Evolutionary conservation across 1,284 basidiomycete genomes (phyloP).

Genomic region (Malassezia pachydermatis): DNA sequence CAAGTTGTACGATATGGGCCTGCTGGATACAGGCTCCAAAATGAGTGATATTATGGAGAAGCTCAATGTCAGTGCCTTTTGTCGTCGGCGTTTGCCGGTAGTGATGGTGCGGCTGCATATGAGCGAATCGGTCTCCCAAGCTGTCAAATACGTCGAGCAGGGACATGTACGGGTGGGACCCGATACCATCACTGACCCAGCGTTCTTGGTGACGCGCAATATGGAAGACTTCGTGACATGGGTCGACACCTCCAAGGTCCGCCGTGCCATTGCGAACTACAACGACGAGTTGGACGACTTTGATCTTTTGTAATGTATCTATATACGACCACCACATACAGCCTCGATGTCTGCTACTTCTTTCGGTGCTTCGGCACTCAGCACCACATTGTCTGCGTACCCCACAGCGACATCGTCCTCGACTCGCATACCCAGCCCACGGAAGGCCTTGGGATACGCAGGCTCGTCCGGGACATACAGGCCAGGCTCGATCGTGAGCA

Average conservation of each 20-base stretch:
- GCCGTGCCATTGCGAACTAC: slow-evolving; percentile 88
- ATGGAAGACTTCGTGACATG: slow-evolving; percentile 99
- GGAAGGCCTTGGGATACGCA: slow-evolving; percentile 33
- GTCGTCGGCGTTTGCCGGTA: slow-evolving; percentile 78
- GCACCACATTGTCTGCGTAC: slow-evolving; percentile 25
- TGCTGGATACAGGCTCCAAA: slow-evolving; percentile 58
- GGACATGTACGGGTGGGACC: slow-evolving; percentile 95
- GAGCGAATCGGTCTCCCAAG: slow-evolving; percentile 92
- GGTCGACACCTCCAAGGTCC: slow-evolving; percentile 95
- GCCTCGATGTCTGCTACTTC: slow-evolving; percentile 45
- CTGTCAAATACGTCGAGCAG: slow-evolving; percentile 93
- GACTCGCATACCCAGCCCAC: slow-evolving; percentile 42
- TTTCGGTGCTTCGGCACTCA: slow-evolving; percentile 34
- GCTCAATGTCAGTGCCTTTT: slow-evolving; percentile 85
- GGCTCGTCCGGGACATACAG: slow-evolving; percentile 40
- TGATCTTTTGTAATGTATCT: slow-evolving; percentile 30
- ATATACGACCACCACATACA: slow-evolving; percentile 19
- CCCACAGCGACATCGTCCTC: slow-evolving; percentile 44
- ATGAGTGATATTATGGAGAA: slow-evolving; percentile 57
- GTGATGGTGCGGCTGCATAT: slow-evolving; percentile 87
- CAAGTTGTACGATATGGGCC: slow-evolving; percentile 95
- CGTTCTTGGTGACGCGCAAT: slow-evolving; percentile 79
- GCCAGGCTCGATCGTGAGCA: slow-evolving; percentile 44
- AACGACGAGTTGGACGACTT: slow-evolving; percentile 66
- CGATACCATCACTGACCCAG: slow-evolving; percentile 89